These are phyloP conservation scores for Apiospora aurea DNA, from an alignment of 2,329 filamentous ascomycete genomes.

Conservation along the genomic window DNA sequence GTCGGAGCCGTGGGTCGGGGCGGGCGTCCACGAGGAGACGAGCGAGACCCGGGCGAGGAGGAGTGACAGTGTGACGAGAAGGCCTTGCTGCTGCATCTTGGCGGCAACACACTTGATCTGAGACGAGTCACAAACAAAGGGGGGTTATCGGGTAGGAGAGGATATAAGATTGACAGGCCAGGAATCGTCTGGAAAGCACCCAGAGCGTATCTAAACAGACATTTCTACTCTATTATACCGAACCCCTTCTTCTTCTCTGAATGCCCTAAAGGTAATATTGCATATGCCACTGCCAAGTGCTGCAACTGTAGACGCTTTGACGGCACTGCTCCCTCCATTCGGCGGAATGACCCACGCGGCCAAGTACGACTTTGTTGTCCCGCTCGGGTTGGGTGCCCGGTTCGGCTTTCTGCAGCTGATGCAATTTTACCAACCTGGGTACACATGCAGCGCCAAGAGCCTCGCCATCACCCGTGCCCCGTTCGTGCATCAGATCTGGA, in stretches of 20 bases:
- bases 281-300: background rate
- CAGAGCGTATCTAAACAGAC: background rate
- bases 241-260: background rate
- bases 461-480: background rate
- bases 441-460: background rate
- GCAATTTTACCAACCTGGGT: background rate
- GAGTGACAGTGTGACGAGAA: slow-evolving; percentile 1
- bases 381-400: background rate
- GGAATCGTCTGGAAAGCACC: background rate
- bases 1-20: slow-evolving; percentile 28
- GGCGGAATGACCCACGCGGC: background rate
- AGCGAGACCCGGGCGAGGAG: slow-evolving; percentile 19
- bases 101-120: background rate
- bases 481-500: background rate
- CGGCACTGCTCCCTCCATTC: background rate
- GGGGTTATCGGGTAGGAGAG: background rate
- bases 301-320: background rate
- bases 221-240: background rate
- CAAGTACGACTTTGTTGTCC: background rate
- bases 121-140: background rate
- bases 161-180: background rate
- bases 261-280: background rate
- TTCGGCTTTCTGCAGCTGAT: background rate
- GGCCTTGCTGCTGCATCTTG: slow-evolving; percentile 23
- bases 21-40: slow-evolving; percentile 24